phyloP scores from a whole-genome alignment of 352 stramenopile species.

The Blastocystis sp. region DNA sequence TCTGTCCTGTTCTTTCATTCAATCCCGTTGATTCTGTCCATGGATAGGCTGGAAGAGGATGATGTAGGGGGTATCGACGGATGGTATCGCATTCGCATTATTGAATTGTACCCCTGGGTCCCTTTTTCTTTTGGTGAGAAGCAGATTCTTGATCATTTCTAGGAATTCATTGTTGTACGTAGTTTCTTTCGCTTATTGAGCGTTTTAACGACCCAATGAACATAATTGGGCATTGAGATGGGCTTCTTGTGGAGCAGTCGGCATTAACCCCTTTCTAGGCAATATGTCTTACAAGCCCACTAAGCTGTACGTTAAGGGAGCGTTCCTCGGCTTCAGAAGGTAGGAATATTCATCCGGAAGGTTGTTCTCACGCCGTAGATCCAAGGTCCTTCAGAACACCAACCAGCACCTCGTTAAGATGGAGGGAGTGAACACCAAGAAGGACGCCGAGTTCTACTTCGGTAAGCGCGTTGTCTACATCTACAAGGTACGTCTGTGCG shows the following conservation, averaged over 20 bases:
- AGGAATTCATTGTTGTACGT: constrained; percentile 46
- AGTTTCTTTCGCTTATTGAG: neutral
- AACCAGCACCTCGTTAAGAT: constrained; percentile 98
- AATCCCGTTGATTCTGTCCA: neutral
- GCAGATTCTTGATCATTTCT: constrained; percentile 66
- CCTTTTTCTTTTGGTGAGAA: constrained; percentile 31
- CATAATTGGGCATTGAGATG: neutral
- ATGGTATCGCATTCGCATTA: neutral
- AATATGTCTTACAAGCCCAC: constrained; percentile 78
- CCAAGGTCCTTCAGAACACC: constrained; percentile 88
- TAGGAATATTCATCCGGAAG: constrained; percentile 69
- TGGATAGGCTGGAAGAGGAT: neutral
- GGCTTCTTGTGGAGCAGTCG: neutral
- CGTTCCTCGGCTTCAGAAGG: constrained; percentile 97
- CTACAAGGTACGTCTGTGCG: constrained; percentile 84
- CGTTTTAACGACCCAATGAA: neutral
- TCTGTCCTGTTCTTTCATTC: neutral
- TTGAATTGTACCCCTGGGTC: constrained; percentile 31
- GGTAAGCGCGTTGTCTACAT: constrained; percentile 99
- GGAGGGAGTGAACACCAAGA: constrained; percentile 93
- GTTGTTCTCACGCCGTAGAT: neutral
- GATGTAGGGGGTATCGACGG: neutral
- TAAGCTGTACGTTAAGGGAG: constrained; percentile 95
- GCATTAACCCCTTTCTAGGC: constrained; percentile 13
- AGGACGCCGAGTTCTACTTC: constrained; percentile 97